Evolutionary conservation across 345 rosid genomes (phyloP), one percentile per base, ranked within the genome.

Genomic region (Eucalyptus sp.): DNA sequence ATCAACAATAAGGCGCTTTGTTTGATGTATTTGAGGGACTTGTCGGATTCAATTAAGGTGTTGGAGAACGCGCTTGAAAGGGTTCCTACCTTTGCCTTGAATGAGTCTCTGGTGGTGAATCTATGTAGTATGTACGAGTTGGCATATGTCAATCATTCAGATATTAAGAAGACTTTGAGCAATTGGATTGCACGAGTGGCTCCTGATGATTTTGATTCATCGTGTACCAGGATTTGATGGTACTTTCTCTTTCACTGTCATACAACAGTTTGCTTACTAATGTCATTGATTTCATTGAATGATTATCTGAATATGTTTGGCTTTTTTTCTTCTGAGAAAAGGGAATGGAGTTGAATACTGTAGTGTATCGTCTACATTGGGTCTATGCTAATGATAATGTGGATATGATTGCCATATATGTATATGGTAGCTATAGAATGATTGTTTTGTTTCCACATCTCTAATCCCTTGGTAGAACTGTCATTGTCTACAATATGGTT

Each of bases 121-220:
- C 91, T 98, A 93, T 97, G 99, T 90, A 98, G 99, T 90, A 98
- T 98, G 99, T 98, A 98, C 89, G 99, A 98, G 91, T 89, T 98
- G 93, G 99, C 99, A 0, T 98, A 98, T 92, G 97, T 98, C 68
- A 96, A 96, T 62, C 99, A 97, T 89, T 93, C 97, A 0, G 99
- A 98, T 91, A 92, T 93, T 49, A 98, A 98, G 94, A 90, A 95
- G 89, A 98, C 99, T 0, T 93, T 98, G 90, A 95, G 94, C 83
- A 97, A 90, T 89, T 97, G 99, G 99, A 95, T 98, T 87, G 94
- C 95, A 0, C 95, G 93, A 43, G 98, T 98, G 86, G 99, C 99
- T 68, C 99, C 99, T 0, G 99, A 97, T 93, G 99, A 98, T 92
- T 98, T 96, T 88, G 99, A 98, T 90, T 93, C 97, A 0, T 94